phyloP scores from a whole-genome alignment of 177 flowering plant genomes.

The Vitis hybrid region DNA sequence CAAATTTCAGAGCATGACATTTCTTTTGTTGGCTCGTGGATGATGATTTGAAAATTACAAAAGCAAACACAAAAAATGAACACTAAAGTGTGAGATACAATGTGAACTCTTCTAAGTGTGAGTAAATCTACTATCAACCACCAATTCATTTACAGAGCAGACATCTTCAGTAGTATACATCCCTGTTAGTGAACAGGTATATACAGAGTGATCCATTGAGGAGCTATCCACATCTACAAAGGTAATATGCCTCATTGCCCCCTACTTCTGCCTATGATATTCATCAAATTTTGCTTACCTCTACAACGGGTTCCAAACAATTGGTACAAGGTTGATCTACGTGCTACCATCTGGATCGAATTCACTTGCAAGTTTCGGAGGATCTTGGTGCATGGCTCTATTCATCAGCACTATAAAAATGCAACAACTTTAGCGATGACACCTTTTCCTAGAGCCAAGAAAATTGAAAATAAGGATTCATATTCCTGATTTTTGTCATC shows the following conservation, averaged over 20 bases:
- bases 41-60: background rate
- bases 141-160: conserved; percentile 11
- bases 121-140: background rate
- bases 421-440: conserved; percentile 47
- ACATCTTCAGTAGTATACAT: conserved; percentile 10
- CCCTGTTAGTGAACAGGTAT: conserved; percentile 11
- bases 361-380: conserved; percentile 1
- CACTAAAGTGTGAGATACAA: background rate
- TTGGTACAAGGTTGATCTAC: background rate
- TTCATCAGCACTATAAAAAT: conserved; percentile 47
- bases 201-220: background rate
- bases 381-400: conserved; percentile 11
- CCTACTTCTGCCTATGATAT: background rate
- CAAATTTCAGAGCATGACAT: background rate
- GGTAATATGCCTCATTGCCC: background rate
- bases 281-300: background rate
- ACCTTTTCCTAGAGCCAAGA: conserved; percentile 52
- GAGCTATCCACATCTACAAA: conserved; percentile 13
- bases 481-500: background rate
- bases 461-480: background rate
- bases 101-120: background rate
- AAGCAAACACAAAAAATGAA: background rate
- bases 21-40: background rate
- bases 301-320: conserved; percentile 12
- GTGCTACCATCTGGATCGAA: background rate